A percentile compares a stretch with the other conserved stretches of the same genome.
These are phyloP conservation scores for Syzygium syzygioides DNA, from an alignment of 441 rosid genomes.

Conservation along the genomic window DNA sequence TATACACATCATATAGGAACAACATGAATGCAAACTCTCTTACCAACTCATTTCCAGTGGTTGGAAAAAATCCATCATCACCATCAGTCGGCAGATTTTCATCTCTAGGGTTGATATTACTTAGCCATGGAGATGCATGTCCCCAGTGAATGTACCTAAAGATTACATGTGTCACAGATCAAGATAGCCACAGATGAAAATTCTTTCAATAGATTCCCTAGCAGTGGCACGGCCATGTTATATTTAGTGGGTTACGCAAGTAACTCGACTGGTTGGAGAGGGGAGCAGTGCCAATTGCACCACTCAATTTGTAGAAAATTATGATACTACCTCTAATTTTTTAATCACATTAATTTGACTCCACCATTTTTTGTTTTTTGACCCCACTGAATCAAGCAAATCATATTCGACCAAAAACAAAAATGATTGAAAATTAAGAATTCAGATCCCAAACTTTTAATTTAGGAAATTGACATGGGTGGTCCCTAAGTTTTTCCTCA, in stretches of 20 bases:
- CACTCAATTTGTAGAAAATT: neutral
- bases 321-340: neutral
- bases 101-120: conserved; percentile 79
- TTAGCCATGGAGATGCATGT: conserved; percentile 83
- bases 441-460: neutral
- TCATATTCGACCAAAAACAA: neutral
- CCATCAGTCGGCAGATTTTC: conserved; percentile 73
- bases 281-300: neutral
- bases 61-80: conserved; percentile 85
- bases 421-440: neutral
- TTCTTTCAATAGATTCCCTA: neutral
- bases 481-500: neutral
- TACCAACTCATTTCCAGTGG: conserved; percentile 89
- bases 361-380: neutral
- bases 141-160: conserved; percentile 69
- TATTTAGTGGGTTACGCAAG: neutral
- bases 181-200: neutral
- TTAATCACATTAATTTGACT: neutral
- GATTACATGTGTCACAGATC: conserved; percentile 1
- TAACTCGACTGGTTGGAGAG: neutral
- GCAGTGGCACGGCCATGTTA: neutral
- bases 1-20: neutral
- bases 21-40: conserved; percentile 15
- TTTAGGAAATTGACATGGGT: neutral
- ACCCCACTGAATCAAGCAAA: neutral